phyloP scores from a whole-genome alignment of 1,284 basidiomycete genomes.

The Ustilago trichophora region DNA sequence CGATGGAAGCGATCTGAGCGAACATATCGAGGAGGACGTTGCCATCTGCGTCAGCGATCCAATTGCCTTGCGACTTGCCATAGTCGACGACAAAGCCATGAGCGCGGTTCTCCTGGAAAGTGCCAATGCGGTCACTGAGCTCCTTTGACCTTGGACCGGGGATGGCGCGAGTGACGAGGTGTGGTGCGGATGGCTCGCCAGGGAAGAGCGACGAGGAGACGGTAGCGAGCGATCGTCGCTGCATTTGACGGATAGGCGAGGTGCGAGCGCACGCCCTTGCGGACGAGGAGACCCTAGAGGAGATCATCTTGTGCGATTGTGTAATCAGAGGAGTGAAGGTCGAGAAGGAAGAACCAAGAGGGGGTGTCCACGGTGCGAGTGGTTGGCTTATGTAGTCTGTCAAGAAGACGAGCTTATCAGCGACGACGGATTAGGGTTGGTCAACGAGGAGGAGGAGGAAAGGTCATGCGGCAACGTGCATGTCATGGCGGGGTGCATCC shows the following conservation, averaged over 20 bases:
- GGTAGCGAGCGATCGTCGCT: constrained; percentile 32
- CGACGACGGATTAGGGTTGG: not conserved
- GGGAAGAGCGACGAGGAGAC: constrained; percentile 53
- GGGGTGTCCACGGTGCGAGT: no score
- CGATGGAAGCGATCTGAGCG: constrained; percentile 69
- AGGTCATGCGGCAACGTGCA: no score
- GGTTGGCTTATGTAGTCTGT: not conserved
- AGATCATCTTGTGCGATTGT: constrained; percentile 14
- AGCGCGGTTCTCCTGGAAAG: constrained; percentile 68
- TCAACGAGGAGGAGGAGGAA: no score
- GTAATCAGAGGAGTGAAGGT: not conserved
- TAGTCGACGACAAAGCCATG: constrained; percentile 68
- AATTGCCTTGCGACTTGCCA: constrained; percentile 65
- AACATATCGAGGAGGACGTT: constrained; percentile 71
- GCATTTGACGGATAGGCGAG: constrained; percentile 1
- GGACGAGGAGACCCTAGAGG: constrained; percentile 9
- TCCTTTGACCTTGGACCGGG: constrained; percentile 64
- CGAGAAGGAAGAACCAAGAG: not conserved
- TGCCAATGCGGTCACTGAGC: constrained; percentile 61
- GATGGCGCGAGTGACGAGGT: constrained; percentile 49
- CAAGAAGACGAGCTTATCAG: not conserved
- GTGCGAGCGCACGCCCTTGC: constrained; percentile 12
- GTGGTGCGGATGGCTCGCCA: constrained; percentile 56
- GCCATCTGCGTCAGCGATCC: constrained; percentile 71
- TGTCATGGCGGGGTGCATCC: no score